Evolutionary conservation across 371 early-diverging fungal genomes (phyloP), one percentile per base, ranked within the genome.

Genomic region (Vittaforma corneae): DNA sequence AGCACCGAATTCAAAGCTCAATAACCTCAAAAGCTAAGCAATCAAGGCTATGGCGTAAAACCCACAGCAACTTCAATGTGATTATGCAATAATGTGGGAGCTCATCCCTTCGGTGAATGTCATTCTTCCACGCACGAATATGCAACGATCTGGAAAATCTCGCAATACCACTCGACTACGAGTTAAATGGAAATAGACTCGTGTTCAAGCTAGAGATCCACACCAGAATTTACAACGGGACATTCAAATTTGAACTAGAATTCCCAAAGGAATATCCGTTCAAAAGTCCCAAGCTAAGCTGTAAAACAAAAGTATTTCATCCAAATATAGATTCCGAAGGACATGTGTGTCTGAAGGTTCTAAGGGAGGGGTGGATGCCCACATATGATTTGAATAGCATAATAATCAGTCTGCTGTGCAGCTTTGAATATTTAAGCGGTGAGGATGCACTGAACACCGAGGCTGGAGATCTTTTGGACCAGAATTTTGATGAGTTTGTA

Each of bases 181-280:
- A 16, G 16, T 20, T 42, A 16, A 20, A 42, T 42, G 42, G 42
- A 16, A 16, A 16, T 42, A 16, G 16, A 16, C 22, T 50, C 16
- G 16, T 16, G 16, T 55, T 55, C 24, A 37, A 33, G 9, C 5
- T 55, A 35, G 34, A 11, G 11, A 6, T 55, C 5, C 5, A 33
- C 30, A n/a, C 30, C 6, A 9, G 29, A 11, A 18, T 53, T 3
- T 63, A 63, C 32, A 20, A 6, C 29, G 44, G 55, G 4, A 60
- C 2, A 52, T 60, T 48, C 18, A 44, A 24, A 26, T 73, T 73
- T 63, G 35, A 20, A 35, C 16, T 68, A 4, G 34, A 38, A 30
- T 56, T 69, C 5, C 66, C 70, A 0, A 22, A 44, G 0, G 67
- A 64, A 20, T 79, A 79, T 64, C 79, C 79, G n/a, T 79, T 79